phyloP scores from a whole-genome alignment of 139 green algal genomes.

The Astrephomene gubernaculifera region DNA sequence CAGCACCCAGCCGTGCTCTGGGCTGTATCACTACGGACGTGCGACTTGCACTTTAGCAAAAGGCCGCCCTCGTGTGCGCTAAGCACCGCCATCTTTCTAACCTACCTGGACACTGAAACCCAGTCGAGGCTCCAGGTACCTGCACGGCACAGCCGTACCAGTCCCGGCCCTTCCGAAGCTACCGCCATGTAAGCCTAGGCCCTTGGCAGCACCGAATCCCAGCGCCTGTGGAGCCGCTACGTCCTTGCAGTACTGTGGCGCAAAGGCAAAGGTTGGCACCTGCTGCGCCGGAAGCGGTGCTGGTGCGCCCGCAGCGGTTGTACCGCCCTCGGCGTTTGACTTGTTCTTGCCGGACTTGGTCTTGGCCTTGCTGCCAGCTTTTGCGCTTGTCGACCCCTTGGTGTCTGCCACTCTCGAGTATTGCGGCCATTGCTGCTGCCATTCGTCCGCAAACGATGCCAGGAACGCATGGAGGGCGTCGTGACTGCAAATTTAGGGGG shows the following conservation, averaged over 20 bases:
- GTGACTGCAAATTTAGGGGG: not conserved
- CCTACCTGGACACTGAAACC: too few species aligned
- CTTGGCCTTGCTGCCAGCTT: too few species aligned
- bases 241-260: not conserved
- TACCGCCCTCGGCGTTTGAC: not conserved
- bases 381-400: not conserved
- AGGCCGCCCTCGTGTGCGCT: not conserved
- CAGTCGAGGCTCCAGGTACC: not conserved
- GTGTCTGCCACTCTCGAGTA: not conserved
- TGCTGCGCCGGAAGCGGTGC: not conserved
- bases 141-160: constrained; percentile 3
- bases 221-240: not conserved
- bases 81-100: too few species aligned
- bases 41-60: not conserved
- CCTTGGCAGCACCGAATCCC: constrained; percentile 20
- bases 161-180: not conserved
- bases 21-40: too few species aligned
- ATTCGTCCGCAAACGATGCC: not conserved
- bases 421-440: not conserved
- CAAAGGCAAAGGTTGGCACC: too few species aligned
- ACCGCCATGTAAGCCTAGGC: not conserved
- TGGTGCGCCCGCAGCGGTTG: not conserved
- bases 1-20: not conserved
- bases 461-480: not conserved
- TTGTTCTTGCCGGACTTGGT: not conserved